Evolutionary conservation across 164 flowering plant genomes (phyloP).

Genomic region (Litsea cubeba): DNA sequence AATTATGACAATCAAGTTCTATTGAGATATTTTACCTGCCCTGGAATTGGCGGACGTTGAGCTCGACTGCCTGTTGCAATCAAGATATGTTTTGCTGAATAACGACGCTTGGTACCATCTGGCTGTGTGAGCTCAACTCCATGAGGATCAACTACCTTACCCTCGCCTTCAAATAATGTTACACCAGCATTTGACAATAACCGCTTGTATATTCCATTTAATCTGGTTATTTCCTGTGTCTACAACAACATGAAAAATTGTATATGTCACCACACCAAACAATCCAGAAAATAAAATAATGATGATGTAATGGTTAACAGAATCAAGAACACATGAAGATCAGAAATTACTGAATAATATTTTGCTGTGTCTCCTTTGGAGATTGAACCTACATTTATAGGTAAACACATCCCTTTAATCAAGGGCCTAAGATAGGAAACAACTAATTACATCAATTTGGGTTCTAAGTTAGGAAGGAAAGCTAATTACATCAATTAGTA

Average conservation of each 20-base stretch:
- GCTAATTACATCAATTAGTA: no score
- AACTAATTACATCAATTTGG: no score
- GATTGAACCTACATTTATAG: no score
- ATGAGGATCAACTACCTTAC: constrained; percentile 74
- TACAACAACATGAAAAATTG: constrained; percentile 24
- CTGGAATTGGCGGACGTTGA: constrained; percentile 67
- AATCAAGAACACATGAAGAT: no score
- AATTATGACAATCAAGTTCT: background rate
- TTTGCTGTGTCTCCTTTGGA: no score
- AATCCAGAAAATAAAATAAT: no score
- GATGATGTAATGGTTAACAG: no score
- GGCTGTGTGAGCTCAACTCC: constrained; percentile 86
- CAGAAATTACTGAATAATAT: no score
- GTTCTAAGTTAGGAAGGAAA: no score
- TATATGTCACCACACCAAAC: background rate
- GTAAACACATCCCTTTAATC: no score
- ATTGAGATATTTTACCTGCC: constrained; percentile 42
- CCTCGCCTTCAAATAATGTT: constrained; percentile 91
- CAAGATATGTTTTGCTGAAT: constrained; percentile 82
- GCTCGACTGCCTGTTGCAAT: constrained; percentile 97
- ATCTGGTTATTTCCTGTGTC: constrained; percentile 84
- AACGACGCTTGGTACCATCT: constrained; percentile 76
- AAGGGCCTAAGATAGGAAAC: no score
- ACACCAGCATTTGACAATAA: constrained; percentile 84
- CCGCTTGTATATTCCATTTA: constrained; percentile 88